These are phyloP conservation scores for Potentilla sterilis DNA, from an alignment of 306 rosid species.

Conservation along the genomic window DNA sequence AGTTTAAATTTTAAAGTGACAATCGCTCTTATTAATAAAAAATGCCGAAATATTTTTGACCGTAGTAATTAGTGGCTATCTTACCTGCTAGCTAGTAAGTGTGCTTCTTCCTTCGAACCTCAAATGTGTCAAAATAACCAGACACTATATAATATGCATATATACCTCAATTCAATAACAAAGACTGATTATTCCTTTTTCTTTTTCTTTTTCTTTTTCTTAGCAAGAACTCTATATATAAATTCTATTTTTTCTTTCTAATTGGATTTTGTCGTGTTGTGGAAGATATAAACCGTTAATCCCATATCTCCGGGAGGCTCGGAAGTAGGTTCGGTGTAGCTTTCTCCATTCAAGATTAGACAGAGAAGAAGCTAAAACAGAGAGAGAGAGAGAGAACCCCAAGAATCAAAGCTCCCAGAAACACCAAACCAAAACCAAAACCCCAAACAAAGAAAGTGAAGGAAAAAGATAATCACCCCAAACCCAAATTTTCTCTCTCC, in stretches of 20 bases:
- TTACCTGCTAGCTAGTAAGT: no score
- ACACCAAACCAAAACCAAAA: conserved; percentile 8
- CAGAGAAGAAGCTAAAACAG: conserved; percentile 21
- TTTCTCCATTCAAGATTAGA: conserved; percentile 46
- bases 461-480: conserved; percentile 28
- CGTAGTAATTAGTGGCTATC: no score
- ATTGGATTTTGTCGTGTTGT: conserved; percentile 24
- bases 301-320: conserved; percentile 63
- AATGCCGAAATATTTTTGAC: no score
- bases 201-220: background rate
- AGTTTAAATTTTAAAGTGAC: no score
- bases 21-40: no score
- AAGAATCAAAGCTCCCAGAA: background rate
- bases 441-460: conserved; percentile 22
- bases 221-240: background rate
- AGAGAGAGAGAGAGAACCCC: conserved; percentile 1
- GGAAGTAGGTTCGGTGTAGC: conserved; percentile 72
- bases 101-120: no score
- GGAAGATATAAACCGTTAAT: conserved; percentile 51
- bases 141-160: no score
- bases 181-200: no score
- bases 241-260: background rate
- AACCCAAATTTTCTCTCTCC: conserved; percentile 20
- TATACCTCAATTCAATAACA: no score
- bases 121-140: no score